Percentiles rank a stretch among this genome's conserved stretches.
Conservation (phyloP, 2,329 filamentous ascomycete species). For the Annulohypoxylon truncatum region DNA sequence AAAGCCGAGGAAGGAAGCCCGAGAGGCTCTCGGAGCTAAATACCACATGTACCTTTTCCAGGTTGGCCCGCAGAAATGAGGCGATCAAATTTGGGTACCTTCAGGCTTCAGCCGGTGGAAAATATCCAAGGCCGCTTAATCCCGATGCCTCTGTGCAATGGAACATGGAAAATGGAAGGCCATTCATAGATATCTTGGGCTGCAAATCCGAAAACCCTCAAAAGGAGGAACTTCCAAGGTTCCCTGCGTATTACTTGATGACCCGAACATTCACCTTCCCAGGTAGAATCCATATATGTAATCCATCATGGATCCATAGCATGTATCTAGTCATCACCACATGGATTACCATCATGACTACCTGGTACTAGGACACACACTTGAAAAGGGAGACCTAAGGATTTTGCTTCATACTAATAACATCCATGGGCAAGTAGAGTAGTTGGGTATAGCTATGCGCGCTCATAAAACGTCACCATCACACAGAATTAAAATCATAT, state of each 20-base stretch:
- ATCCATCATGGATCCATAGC: not conserved
- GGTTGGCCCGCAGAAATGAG: slow-evolving; percentile 12
- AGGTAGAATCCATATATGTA: not conserved
- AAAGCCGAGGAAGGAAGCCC: slow-evolving; percentile 24
- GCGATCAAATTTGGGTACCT: slow-evolving; percentile 16
- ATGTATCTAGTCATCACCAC: not conserved
- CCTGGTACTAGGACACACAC: not conserved
- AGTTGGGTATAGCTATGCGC: not conserved
- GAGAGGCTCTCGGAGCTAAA: slow-evolving; percentile 36
- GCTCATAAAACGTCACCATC: slow-evolving; percentile 22
- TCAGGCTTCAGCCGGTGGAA: slow-evolving; percentile 21
- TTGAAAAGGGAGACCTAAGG: not conserved
- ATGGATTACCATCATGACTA: not conserved
- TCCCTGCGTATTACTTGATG: not conserved
- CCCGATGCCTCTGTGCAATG: not conserved
- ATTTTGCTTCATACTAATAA: not conserved
- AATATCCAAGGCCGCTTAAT: slow-evolving; percentile 9
- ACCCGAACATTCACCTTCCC: not conserved
- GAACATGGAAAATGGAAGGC: not conserved
- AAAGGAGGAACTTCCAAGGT: not conserved
- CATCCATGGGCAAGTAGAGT: not conserved
- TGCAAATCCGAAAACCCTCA: not conserved
- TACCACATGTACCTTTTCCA: not conserved
- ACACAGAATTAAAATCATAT: slow-evolving; percentile 7
- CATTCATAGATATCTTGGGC: not conserved